Evolutionary conservation across 129 eudicot genomes (phyloP).

Genomic region (Erigeron canadensis): DNA sequence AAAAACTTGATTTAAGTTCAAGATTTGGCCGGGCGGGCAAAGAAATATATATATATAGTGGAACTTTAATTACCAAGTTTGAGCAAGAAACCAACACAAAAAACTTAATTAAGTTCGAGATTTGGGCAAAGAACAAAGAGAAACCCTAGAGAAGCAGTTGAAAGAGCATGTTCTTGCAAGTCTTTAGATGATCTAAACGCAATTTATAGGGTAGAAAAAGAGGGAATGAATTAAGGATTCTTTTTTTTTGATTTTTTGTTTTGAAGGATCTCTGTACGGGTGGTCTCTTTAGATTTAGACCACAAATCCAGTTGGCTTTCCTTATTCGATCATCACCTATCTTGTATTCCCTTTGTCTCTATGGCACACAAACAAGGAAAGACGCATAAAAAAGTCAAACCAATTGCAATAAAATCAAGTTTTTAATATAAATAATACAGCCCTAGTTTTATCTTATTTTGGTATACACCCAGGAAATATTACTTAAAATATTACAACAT

Average conservation of each 20-base stretch:
- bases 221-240: constrained; percentile 38
- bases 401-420: too few relatives aligned
- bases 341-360: constrained; percentile 37
- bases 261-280: constrained; percentile 27
- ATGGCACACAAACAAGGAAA: constrained; percentile 39
- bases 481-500: not conserved
- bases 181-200: constrained; percentile 14
- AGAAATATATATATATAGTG: too few relatives aligned
- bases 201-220: constrained; percentile 18
- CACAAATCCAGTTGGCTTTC: constrained; percentile 39
- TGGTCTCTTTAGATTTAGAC: constrained; percentile 42
- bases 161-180: not conserved
- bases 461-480: constrained; percentile 1
- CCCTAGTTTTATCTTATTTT: constrained; percentile 21
- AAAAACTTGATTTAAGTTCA: constrained; percentile 13
- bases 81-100: constrained; percentile 3
- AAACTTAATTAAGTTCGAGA: not conserved
- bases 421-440: too few relatives aligned
- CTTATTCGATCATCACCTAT: constrained; percentile 35
- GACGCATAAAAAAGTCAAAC: constrained; percentile 20
- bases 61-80: constrained; percentile 9
- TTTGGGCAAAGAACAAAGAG: constrained; percentile 1
- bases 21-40: too few relatives aligned
- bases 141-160: constrained; percentile 8
- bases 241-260: not conserved